Evolutionary conservation across 2,329 filamentous ascomycete genomes (phyloP), one percentile per base, ranked within the genome.

Genomic region (Sporothrix brasiliensis): DNA sequence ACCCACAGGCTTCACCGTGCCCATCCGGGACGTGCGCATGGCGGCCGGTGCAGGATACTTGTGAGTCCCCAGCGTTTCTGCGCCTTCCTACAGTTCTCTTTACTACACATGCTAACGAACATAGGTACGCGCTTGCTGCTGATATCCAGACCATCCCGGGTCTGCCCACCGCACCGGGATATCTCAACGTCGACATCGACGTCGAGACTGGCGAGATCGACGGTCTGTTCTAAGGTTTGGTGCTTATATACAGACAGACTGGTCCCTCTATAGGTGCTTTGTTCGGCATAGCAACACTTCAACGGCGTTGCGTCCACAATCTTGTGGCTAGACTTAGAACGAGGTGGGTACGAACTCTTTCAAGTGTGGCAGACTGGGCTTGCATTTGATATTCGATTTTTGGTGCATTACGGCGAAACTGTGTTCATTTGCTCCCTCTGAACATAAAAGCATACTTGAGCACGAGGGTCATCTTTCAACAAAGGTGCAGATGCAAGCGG

Each of bases 61-160:
- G 86, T 92, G 82, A 87, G 89, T 84, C 72, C 67, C 39, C 30
- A 11, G 63, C 66, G 3, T 66, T 7, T 52, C 21, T 9, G 4
- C 50, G 16, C 72, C 81, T 85, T 78, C 85, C 73, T 67, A 9
- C 7, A 19, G 10, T 11, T n/a, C 3, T 21, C 0, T 14, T 14
- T 53, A n/a, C 9, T 30, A 16, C 11, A 30, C 11, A 16, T 21
- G 14, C 24, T 56, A 56, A 56, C 53, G 30, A 27, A 34, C 3
- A 34, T 39, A 7, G 91, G 69, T 97, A 97, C 76, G 95, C 95
- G 7, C 86, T 98, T 73, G 95, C 95, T 69, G 95, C 95, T 16
- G 95, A 99, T 78, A 98, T 99, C 75, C 95, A 98, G 84, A 99
- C 95, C 1, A 99, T 99, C 74, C 95, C 95, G 16, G 95, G 95